Base-by-base conservation (phyloP, 805 yeast genomes). In the Candida anglica region DNA sequence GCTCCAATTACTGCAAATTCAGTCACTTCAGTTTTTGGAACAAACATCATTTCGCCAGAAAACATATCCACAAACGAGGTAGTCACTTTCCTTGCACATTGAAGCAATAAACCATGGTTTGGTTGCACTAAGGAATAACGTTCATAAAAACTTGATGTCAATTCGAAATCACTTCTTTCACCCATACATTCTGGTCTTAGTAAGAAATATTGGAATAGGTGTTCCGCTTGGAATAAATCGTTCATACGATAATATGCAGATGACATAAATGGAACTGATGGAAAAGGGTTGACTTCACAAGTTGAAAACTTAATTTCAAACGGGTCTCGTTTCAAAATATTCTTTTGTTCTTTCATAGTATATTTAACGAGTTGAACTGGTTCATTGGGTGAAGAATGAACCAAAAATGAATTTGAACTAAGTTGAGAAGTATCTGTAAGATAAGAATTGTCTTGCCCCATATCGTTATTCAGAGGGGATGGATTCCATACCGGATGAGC, bases 401-500 rank as follows among this genome's bases (percentile, higher is more conserved):
- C n/a, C n/a, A n/a, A n/a, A 21, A 21, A 21, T 9, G 11, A 28
- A 16, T 21, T 20, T 19, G 19, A 24, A 24, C 28, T 22, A 15
- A 29, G 28, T 15, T 19, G 34, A 13, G 41, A 41, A 31, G 47
- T 40, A 26, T 42, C 44, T 37, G 37, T 27, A 43, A 20, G 26
- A 15, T 25, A 20, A 11, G 13, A 14, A 25, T 27, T 15, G 30
- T 14, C 7, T 22, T 21, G 23, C n/a, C n/a, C n/a, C n/a, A n/a
- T n/a, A n/a, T n/a, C n/a, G n/a, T n/a, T n/a, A n/a, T n/a, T n/a
- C n/a, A n/a, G n/a, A 11, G 23, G 23, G 11, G 10, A 9, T 9
- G 23, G 23, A 9, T 11, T 21, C 95, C 96, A 86, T 41, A 88
- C 54, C 3, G 95, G 95, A 56, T 89, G 98, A 0, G 89, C 96